These are phyloP conservation scores for Hygrophorus russula DNA, from an alignment of 768 basidiomycete species.

Conservation along the genomic window DNA sequence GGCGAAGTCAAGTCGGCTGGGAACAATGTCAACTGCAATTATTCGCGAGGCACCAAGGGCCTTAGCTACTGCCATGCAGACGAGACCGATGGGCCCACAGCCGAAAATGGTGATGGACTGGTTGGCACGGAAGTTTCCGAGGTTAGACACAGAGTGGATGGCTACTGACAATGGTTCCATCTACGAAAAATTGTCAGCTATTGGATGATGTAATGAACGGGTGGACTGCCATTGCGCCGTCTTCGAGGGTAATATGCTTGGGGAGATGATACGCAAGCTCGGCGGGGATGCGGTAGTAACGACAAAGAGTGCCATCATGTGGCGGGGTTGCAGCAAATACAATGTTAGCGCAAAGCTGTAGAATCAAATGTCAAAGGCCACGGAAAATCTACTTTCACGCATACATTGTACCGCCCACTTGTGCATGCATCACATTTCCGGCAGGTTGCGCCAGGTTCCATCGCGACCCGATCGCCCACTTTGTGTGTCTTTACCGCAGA, in stretches of 20 bases:
- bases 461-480: conserved; percentile 77
- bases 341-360: conserved; percentile 75
- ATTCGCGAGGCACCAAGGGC: conserved; percentile 80
- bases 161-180: conserved; percentile 94
- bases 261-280: conserved; percentile 82
- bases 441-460: conserved; percentile 88
- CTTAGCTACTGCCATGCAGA: conserved; percentile 94
- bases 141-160: conserved; percentile 74
- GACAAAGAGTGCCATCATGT: conserved; percentile 77
- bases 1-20: conserved; percentile 75
- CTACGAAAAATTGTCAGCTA: conserved; percentile 23
- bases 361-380: not conserved
- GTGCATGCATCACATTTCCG: conserved; percentile 78
- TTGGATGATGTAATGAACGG: not conserved
- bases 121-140: conserved; percentile 61
- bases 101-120: conserved; percentile 81
- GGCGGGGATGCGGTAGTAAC: conserved; percentile 80
- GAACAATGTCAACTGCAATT: conserved; percentile 74
- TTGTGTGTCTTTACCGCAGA: conserved; percentile 64
- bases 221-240: conserved; percentile 76
- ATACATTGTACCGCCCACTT: conserved; percentile 70
- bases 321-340: conserved; percentile 91
- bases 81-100: conserved; percentile 76
- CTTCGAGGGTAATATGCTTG: conserved; percentile 76
- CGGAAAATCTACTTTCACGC: conserved; percentile 6